Percentiles rank a stretch among this genome's conserved stretches.
These are phyloP conservation scores for Domatiomyces globalis DNA, from an alignment of 2,329 filamentous ascomycete species.

Conservation along the genomic window DNA sequence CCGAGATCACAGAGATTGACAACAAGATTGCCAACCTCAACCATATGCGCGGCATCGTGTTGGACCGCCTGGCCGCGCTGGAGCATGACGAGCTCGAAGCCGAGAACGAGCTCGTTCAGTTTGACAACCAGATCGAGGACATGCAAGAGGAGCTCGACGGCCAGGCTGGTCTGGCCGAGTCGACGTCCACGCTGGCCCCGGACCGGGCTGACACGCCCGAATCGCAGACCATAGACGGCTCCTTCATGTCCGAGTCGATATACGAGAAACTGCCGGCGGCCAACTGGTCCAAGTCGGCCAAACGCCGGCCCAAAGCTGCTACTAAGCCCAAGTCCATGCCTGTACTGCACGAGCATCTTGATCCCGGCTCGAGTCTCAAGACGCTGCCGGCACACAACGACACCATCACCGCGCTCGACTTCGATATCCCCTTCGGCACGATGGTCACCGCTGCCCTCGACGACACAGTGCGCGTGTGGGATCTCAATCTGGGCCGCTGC, in stretches of 20 bases:
- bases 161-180: constrained; percentile 19
- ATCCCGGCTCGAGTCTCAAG: constrained; percentile 74
- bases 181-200: constrained; percentile 17
- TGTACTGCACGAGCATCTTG: constrained; percentile 87
- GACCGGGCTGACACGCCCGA: constrained; percentile 34
- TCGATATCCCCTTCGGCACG: constrained; percentile 92
- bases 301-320: constrained; percentile 33
- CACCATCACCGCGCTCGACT: constrained; percentile 77
- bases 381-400: constrained; percentile 83
- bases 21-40: constrained; percentile 89
- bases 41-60: constrained; percentile 79
- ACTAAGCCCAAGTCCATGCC: constrained; percentile 70
- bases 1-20: constrained; percentile 92
- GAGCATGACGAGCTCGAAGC: constrained; percentile 84
- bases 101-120: constrained; percentile 62
- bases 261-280: constrained; percentile 71
- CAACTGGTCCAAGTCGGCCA: constrained; percentile 15
- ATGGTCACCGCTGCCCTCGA: constrained; percentile 86
- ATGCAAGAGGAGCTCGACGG: constrained; percentile 44
- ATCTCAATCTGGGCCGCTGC: constrained; percentile 82
- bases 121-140: constrained; percentile 50
- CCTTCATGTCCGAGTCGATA: constrained; percentile 96
- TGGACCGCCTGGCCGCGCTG: constrained; percentile 70
- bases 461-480: constrained; percentile 91
- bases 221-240: constrained; percentile 35